Conservation (phyloP, 129 eudicot species). For the Mikania micrantha region DNA sequence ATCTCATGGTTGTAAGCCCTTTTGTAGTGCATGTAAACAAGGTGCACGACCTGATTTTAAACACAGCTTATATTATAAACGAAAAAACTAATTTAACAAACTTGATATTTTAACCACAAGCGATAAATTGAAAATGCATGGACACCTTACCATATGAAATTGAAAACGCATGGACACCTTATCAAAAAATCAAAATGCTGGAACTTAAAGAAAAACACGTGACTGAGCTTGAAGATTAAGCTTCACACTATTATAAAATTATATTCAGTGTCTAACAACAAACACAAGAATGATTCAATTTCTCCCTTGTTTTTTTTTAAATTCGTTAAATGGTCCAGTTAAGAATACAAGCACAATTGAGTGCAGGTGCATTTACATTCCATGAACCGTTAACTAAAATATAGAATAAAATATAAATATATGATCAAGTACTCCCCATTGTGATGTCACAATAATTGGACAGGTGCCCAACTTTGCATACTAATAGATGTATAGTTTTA, state of each 20-base stretch:
- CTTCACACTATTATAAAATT: not conserved
- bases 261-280: not conserved
- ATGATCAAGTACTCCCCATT: not conserved
- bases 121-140: not conserved
- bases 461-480: not conserved
- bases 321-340: not conserved
- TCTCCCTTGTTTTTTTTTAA: slow-evolving; percentile 3
- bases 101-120: not conserved
- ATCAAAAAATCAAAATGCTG: not conserved
- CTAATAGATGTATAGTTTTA: not conserved
- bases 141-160: too few species aligned
- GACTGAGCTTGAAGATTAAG: too few species aligned
- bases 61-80: not conserved
- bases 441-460: not conserved
- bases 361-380: too few species aligned
- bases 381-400: too few species aligned
- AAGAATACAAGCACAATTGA: too few species aligned
- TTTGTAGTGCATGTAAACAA: slow-evolving; percentile 78
- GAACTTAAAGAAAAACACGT: not conserved
- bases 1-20: slow-evolving; percentile 54
- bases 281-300: not conserved
- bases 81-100: not conserved
- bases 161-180: too few species aligned
- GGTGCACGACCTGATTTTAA: slow-evolving; percentile 54
- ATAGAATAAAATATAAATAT: not conserved